These are phyloP conservation scores for Curvularia eragrostidis DNA, from an alignment of 2,329 filamentous ascomycete genomes.

Conservation along the genomic window DNA sequence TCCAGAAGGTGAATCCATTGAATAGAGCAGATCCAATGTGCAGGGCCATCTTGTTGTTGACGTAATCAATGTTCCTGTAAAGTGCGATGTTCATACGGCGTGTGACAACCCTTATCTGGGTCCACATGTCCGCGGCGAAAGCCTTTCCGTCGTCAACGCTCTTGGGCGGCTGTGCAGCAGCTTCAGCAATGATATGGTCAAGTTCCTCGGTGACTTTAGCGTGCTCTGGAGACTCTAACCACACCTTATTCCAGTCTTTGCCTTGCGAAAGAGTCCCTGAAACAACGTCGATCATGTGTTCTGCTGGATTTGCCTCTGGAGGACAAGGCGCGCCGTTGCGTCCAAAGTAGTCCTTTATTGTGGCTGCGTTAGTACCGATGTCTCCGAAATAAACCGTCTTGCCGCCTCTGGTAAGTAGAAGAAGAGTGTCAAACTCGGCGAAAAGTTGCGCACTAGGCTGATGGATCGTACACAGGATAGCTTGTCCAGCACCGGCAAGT, in stretches of 20 bases:
- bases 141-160: neutral
- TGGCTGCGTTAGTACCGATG: conserved; percentile 71
- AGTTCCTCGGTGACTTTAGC: neutral
- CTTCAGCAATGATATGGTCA: neutral
- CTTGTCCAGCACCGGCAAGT: conserved; percentile 76
- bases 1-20: conserved; percentile 29
- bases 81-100: conserved; percentile 1
- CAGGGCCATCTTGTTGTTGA: conserved; percentile 1
- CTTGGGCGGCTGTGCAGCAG: neutral
- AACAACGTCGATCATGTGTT: conserved; percentile 70
- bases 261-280: conserved; percentile 3
- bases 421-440: conserved; percentile 79
- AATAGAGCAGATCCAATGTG: conserved; percentile 14
- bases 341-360: conserved; percentile 75
- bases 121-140: conserved; percentile 4
- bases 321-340: conserved; percentile 71
- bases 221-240: conserved; percentile 1
- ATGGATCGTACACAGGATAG: conserved; percentile 91
- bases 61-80: conserved; percentile 2
- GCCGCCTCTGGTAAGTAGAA: conserved; percentile 76
- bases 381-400: conserved; percentile 80
- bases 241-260: conserved; percentile 5
- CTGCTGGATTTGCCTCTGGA: conserved; percentile 73
- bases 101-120: neutral
- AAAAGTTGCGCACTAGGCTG: conserved; percentile 91